A percentile compares a stretch with the other conserved stretches of the same genome.
Conservation (phyloP, 805 yeast species). For the Metschnikowia lunata region DNA sequence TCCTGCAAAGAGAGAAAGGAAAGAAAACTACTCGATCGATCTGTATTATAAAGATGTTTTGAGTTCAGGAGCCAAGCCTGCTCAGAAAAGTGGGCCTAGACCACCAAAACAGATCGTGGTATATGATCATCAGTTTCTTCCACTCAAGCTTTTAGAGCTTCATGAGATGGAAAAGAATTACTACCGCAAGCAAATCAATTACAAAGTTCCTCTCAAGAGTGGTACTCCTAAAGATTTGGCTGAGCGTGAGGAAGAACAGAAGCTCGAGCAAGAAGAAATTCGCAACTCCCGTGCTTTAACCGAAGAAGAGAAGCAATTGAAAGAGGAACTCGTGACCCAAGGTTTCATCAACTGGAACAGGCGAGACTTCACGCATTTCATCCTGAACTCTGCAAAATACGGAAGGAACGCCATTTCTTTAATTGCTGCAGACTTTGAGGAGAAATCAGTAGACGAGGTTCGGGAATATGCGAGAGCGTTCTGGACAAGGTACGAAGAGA, state of each 20-base stretch:
- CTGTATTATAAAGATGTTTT: constrained; percentile 79
- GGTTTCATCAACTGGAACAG: constrained; percentile 85
- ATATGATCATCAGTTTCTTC: constrained; percentile 89
- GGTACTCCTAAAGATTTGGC: constrained; percentile 40
- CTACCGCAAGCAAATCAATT: constrained; percentile 63
- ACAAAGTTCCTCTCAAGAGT: constrained; percentile 57
- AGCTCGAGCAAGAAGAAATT: constrained; percentile 67
- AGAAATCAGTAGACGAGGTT: constrained; percentile 77
- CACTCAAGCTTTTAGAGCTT: constrained; percentile 67
- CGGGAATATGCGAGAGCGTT: constrained; percentile 71
- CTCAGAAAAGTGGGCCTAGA: constrained; percentile 55
- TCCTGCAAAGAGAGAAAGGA: constrained; percentile 80
- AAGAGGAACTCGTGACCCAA: constrained; percentile 51
- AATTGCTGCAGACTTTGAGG: constrained; percentile 77
- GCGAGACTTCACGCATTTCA: constrained; percentile 80
- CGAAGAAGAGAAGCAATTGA: constrained; percentile 69
- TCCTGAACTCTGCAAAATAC: constrained; percentile 66
- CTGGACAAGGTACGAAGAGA: constrained; percentile 73
- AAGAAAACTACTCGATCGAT: constrained; percentile 82
- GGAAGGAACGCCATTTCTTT: constrained; percentile 72
- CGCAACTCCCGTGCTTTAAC: constrained; percentile 76
- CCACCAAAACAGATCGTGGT: constrained; percentile 81
- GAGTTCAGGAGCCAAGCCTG: constrained; percentile 50
- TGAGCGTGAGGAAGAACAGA: constrained; percentile 40
- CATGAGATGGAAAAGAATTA: constrained; percentile 79